phyloP scores from a whole-genome alignment of 2,329 filamentous ascomycete genomes.

The Mariannaea sp. region DNA sequence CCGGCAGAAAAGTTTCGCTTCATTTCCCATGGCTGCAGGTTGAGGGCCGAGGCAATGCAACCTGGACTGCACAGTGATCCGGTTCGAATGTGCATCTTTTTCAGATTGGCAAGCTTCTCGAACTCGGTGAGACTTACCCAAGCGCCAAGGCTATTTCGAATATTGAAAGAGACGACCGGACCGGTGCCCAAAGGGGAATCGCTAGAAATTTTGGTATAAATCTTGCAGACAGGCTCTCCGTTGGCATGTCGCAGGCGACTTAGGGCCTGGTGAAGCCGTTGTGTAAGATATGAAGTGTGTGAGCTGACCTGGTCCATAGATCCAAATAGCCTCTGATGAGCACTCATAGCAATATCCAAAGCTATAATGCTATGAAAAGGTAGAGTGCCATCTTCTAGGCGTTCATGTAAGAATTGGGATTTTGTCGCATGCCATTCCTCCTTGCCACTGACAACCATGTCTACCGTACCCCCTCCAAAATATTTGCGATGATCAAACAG shows the following conservation, averaged over 20 bases:
- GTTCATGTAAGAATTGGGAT: constrained; percentile 72
- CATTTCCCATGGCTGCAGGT: constrained; percentile 80
- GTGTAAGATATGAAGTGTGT: constrained; percentile 71
- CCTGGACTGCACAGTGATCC: constrained; percentile 93
- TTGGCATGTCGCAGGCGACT: constrained; percentile 70
- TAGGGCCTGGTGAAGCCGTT: constrained; percentile 63
- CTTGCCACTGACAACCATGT: constrained; percentile 79
- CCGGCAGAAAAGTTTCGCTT: constrained; percentile 83
- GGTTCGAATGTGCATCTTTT: constrained; percentile 81
- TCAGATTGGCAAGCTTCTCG: constrained; percentile 81
- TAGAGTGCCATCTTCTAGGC: constrained; percentile 87
- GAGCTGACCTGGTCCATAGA: constrained; percentile 70
- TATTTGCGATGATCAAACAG: constrained; percentile 73
- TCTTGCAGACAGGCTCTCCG: constrained; percentile 63
- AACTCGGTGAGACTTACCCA: constrained; percentile 86
- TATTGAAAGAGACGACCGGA: constrained; percentile 82
- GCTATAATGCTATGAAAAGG: constrained; percentile 91
- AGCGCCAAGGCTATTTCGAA: constrained; percentile 68
- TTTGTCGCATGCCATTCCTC: constrained; percentile 86
- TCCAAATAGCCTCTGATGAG: constrained; percentile 71
- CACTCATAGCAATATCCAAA: constrained; percentile 72
- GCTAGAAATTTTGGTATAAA: constrained; percentile 58
- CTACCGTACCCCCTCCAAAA: constrained; percentile 94
- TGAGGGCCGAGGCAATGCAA: constrained; percentile 75
- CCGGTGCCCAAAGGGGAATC: constrained; percentile 57